Evolutionary conservation across 2,329 filamentous ascomycete genomes (phyloP), one percentile per base, ranked within the genome.

Genomic region (Tetracladium maxilliforme): DNA sequence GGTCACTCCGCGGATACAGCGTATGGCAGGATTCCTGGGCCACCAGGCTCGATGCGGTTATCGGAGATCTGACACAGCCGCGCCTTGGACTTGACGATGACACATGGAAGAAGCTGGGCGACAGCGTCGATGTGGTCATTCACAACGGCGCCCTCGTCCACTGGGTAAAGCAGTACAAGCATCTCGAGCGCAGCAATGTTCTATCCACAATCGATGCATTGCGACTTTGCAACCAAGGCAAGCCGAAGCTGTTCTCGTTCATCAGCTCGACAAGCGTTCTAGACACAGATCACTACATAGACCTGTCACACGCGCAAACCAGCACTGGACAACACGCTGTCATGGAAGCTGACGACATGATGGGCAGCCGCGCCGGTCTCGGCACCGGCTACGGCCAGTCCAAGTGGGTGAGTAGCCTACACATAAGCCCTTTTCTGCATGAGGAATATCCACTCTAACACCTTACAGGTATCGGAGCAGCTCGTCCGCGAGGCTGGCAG

Each of bases 351-450:
- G 86, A 94, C 44, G 73, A 87, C 35, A 61, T 94, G 33, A 58
- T 69, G 36, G 82, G 84, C 26, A 86, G 80, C 41, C 64, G 71
- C 19, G 71, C 59, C 26, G 81, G 81, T 16, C 69, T 94, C 3
- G 72, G 71, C 19, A 93, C 81, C 2, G 86, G 87, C 5, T 94
- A 94, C 41, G 86, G 87, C 4, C 86, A 94, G 48, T 72, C 70
- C 35, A 94, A 95, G 54, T 94, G 84, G 84, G 79, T n/a, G n/a
- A n/a, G n/a, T 69, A 6, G 64, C 18, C 18, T 9, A 9, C n/a
- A 9, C 9, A 9, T 19, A 9, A 19, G 9, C 18, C 9, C 18
- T 9, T 19, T 9, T 9, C 9, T 9, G n/a, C 9, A 19, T 9
- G 18, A 19, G 18, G 18, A 19, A 19, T n/a, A 9, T 9, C n/a